Conservation (phyloP, 2,329 filamentous ascomycete species). For the Cytospora leucostoma region DNA sequence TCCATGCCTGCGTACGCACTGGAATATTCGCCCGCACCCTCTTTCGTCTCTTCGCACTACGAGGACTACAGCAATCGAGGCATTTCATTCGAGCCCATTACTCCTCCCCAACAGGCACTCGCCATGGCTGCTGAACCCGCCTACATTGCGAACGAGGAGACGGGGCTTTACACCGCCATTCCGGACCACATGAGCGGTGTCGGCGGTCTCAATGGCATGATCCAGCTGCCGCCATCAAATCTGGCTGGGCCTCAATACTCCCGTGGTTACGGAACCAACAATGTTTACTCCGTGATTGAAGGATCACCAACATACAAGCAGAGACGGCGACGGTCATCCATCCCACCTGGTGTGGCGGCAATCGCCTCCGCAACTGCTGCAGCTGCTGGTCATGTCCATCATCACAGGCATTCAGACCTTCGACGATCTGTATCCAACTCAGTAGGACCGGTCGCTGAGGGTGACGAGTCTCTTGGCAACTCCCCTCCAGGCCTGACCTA, state of each 20-base stretch:
- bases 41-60: conserved; percentile 97
- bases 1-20: conserved; percentile 97
- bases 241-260: conserved; percentile 78
- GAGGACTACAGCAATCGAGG: conserved; percentile 97
- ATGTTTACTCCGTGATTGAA: conserved; percentile 94
- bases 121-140: conserved; percentile 84
- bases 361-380: conserved; percentile 64
- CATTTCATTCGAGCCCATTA: conserved; percentile 94
- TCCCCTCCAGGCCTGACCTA: conserved; percentile 77
- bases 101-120: conserved; percentile 86
- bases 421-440: conserved; percentile 88
- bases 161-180: conserved; percentile 91
- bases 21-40: conserved; percentile 96
- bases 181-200: conserved; percentile 78
- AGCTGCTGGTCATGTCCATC: conserved; percentile 44
- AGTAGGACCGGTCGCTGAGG: conserved; percentile 77
- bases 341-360: conserved; percentile 74
- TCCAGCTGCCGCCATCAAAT: conserved; percentile 86
- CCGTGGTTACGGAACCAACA: conserved; percentile 70
- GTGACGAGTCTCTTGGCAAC: conserved; percentile 75
- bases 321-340: conserved; percentile 87
- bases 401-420: conserved; percentile 85
- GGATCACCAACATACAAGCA: conserved; percentile 99
- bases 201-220: conserved; percentile 80
- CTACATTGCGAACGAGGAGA: conserved; percentile 98